Evolutionary conservation across 805 yeast species (phyloP), one percentile per base, ranked within the genome.

Genomic region (Saccharomycopsis guyanensis): DNA sequence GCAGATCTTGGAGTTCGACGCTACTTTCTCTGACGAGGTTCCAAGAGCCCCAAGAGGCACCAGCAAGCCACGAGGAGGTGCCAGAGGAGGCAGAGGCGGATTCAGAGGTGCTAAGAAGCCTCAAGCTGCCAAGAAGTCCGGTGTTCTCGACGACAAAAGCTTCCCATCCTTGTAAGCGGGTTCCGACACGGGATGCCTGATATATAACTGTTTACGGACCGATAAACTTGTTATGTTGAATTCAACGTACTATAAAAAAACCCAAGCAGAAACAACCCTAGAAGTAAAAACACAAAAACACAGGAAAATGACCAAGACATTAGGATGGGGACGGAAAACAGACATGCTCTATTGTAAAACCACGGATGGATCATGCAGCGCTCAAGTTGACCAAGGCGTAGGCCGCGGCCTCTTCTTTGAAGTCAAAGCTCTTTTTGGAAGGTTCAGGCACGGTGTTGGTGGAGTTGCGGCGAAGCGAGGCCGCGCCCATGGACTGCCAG

Each of bases 401-500:
- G 3, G 80, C 81, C 2, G 86, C 86, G 47, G 74, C 74, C 58
- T 75, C 78, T 55, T 71, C 76, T 36, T 63, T 55, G 36, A 57
- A 55, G 15, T 48, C 42, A 39, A 52, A 27, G 19, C 6, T 33
- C n/a, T 23, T 41, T 23, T 27, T 56, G 16, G 47, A n/a, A 10
- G 22, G 18, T 15, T 52, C 50, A 24, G 37, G 43, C 29, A 37
- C 35, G 42, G 38, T 3, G 53, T 40, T 32, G 44, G 27, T 8
- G 15, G 31, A 19, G 13, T 59, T 55, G 50, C 57, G 65, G 39
- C 85, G 66, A 46, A 87, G 66, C 37, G 76, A 68, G 33, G 75
- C 81, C 0, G 96, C 88, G 1, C 97, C 97, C 45, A 89, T 82
- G 0, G 87, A 66, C 52, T 80, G 84, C 98, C 98, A 91, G 63